phyloP scores from a whole-genome alignment of 1,284 basidiomycete species.

The Rhodofomes roseus region DNA sequence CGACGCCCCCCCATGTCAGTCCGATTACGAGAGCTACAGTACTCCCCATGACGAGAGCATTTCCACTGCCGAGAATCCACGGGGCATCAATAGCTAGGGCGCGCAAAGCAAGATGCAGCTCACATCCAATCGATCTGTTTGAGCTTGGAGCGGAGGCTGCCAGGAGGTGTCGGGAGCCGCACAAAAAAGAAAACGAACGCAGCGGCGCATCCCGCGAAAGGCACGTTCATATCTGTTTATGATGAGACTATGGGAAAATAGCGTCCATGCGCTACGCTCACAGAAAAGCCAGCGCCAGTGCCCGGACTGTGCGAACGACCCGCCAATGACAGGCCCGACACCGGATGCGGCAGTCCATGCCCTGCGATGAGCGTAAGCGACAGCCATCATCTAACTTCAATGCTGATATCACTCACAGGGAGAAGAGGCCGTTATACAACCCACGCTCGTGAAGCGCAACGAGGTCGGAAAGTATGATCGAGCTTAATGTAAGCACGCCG shows the following conservation, averaged over 20 bases:
- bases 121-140: conserved; percentile 35
- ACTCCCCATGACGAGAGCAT: conserved; percentile 31
- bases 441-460: conserved; percentile 14
- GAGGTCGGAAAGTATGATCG: conserved; percentile 16
- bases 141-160: conserved; percentile 25
- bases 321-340: conserved; percentile 14
- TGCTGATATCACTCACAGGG: conserved; percentile 1
- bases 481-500: conserved; percentile 33
- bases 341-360: conserved; percentile 7
- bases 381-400: background rate
- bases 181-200: conserved; percentile 17
- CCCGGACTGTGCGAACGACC: conserved; percentile 10
- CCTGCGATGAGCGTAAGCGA: background rate
- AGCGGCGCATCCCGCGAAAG: conserved; percentile 12
- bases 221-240: conserved; percentile 14
- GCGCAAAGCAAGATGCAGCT: conserved; percentile 2
- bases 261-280: background rate
- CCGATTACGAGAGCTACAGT: conserved; percentile 30
- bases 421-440: conserved; percentile 3
- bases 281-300: conserved; percentile 24
- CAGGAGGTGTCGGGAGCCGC: conserved; percentile 21
- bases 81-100: background rate
- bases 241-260: too few relatives aligned
- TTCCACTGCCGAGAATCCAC: conserved; percentile 34
- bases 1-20: conserved; percentile 38